These are phyloP conservation scores for Mortierella polycephala DNA, from an alignment of 371 early-diverging fungal species.

Conservation along the genomic window DNA sequence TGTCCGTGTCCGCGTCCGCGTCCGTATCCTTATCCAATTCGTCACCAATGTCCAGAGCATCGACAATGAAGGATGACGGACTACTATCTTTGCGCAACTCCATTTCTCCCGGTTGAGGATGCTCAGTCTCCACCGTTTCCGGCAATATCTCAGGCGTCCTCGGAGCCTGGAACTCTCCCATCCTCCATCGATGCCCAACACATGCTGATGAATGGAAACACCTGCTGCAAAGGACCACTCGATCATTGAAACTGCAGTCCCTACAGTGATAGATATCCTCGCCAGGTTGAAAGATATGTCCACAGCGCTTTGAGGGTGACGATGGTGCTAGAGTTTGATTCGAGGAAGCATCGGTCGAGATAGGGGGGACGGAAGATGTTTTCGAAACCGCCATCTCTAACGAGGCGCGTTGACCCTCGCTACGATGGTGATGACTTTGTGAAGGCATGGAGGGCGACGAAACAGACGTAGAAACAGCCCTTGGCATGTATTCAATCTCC, in stretches of 20 bases:
- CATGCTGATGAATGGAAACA: constrained; percentile 42
- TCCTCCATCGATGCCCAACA: constrained; percentile 35
- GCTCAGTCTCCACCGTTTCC: background rate
- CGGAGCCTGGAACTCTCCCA: constrained; percentile 27
- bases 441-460: background rate
- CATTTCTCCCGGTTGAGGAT: background rate
- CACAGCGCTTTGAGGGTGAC: constrained; percentile 4
- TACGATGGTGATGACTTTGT: background rate
- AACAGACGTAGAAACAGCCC: background rate
- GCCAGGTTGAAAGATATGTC: constrained; percentile 32
- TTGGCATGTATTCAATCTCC: constrained; percentile 16
- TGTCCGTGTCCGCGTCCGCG: too few relatives aligned
- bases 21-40: too few relatives aligned
- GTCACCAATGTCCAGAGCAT: too few relatives aligned
- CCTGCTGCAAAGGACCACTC: constrained; percentile 37
- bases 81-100: too few relatives aligned
- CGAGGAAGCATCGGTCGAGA: background rate
- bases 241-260: constrained; percentile 42
- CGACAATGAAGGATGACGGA: too few relatives aligned
- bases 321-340: too few relatives aligned
- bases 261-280: constrained; percentile 49
- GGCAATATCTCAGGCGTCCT: background rate
- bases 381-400: background rate
- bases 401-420: background rate
- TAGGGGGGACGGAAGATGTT: background rate